Percentiles rank a stretch among this genome's conserved stretches.
phyloP scores from a whole-genome alignment of 2,329 filamentous ascomycete species.

The Cyclaneusma minus region DNA sequence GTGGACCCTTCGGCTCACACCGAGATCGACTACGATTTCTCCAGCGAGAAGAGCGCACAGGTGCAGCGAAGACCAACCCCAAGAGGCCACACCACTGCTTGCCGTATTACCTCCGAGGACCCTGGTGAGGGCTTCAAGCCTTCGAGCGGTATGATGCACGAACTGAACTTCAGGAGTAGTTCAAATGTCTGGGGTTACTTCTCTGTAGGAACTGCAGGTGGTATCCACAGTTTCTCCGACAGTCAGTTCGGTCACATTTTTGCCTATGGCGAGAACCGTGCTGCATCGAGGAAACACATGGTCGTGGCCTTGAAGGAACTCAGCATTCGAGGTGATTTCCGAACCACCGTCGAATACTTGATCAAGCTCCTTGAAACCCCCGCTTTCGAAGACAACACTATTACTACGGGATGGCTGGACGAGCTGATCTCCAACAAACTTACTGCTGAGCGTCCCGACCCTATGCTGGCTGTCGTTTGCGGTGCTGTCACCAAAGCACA shows the following conservation, averaged over 20 bases:
- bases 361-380: conserved; percentile 98
- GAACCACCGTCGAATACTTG: conserved; percentile 95
- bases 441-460: conserved; percentile 88
- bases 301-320: conserved; percentile 95
- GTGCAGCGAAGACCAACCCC: conserved; percentile 80
- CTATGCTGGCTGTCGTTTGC: conserved; percentile 84
- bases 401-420: conserved; percentile 96
- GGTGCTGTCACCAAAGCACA: conserved; percentile 93
- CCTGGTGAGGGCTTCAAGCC: conserved; percentile 99
- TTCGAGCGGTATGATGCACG: conserved; percentile 96
- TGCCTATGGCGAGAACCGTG: conserved; percentile 93
- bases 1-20: conserved; percentile 77
- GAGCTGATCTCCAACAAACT: conserved; percentile 97
- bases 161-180: conserved; percentile 95
- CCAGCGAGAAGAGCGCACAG: conserved; percentile 65
- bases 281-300: conserved; percentile 97
- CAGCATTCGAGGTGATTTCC: conserved; percentile 98
- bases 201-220: conserved; percentile 89
- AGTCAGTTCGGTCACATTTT: conserved; percentile 99
- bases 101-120: conserved; percentile 97
- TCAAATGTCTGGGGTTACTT: conserved; percentile 99
- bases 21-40: conserved; percentile 94
- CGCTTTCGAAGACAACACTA: conserved; percentile 97
- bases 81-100: conserved; percentile 95
- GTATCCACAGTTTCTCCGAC: conserved; percentile 98